A percentile compares a stretch with the other conserved stretches of the same genome.
Evolutionary conservation across 177 flowering plant species (phyloP).

Genomic region (Vitis hybrid): DNA sequence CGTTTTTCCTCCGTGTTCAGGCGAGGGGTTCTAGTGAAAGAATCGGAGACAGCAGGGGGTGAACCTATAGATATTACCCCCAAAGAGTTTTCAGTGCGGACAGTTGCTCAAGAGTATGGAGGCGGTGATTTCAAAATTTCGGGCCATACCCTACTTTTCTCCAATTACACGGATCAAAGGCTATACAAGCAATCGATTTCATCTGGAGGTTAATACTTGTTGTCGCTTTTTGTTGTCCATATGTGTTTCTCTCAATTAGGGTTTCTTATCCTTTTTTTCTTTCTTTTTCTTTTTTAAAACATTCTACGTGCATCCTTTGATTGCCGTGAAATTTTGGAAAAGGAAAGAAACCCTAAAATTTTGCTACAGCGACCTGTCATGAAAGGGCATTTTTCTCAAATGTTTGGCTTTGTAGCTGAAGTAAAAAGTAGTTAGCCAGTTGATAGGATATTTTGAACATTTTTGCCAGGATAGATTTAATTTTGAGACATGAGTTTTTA

Average conservation of each 20-base stretch:
- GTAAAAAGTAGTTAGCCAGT: too few species aligned
- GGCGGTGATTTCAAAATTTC: conserved; percentile 79
- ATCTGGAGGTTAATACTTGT: conserved; percentile 41
- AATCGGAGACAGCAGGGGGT: conserved; percentile 48
- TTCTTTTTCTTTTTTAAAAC: neutral
- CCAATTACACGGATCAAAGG: conserved; percentile 89
- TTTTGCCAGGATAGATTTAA: neutral
- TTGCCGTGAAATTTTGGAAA: too few species aligned
- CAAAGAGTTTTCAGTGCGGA: conserved; percentile 69
- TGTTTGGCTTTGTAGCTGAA: too few species aligned
- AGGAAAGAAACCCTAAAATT: too few species aligned
- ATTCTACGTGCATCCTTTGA: too few species aligned
- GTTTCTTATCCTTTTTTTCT: too few species aligned
- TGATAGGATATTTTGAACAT: neutral
- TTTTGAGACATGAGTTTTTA: neutral
- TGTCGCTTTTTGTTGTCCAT: neutral
- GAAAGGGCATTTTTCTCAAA: too few species aligned
- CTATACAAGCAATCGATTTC: conserved; percentile 69
- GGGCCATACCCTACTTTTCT: conserved; percentile 65
- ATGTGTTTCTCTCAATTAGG: too few species aligned
- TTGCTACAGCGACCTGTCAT: too few species aligned
- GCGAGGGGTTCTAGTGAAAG: conserved; percentile 73
- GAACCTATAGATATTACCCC: conserved; percentile 74
- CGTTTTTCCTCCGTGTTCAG: conserved; percentile 29
- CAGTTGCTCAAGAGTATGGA: conserved; percentile 87